Base-by-base conservation (phyloP, 1,284 basidiomycete genomes). In the Apiotrichum laibachii region DNA sequence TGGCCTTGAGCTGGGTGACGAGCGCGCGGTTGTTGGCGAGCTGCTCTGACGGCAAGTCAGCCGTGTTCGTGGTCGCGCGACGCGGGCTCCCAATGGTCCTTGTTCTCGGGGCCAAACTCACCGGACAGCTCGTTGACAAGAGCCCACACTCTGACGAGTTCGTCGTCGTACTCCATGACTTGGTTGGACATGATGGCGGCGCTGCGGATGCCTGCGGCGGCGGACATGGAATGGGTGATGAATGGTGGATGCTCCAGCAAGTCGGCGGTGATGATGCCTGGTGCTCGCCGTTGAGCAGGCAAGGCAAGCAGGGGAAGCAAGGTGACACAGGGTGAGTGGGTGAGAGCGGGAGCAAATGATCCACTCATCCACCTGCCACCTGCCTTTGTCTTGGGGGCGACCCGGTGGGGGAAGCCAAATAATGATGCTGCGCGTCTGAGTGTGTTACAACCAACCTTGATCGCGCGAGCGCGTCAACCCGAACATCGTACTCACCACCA, bases 21-120 rank as follows among this genome's bases (percentile, higher is more conserved):
- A 92, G 82, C 70, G 89, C 88, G 54, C 91, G 84, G 78, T 98
- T 98, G 65, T 86, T 85, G 1, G 85, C 82, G 59, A 97, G 85
- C 80, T 98, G 94, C 47, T 92, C 89, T 77, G 84, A 84, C 8
- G 37, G 34, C 46, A 15, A 61, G 56, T 15, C 16, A n/a, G 18
- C 0, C 12, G 34, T 12, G 8, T 19, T 46, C 42, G 13, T 15
- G 5, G 16, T 12, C 16, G 37, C 16, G 37, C 37, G 11, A 39
- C 16, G 37, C 37, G 37, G 37, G 4, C 8, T 42, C 43, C 26
- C 8, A 16, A 10, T 31, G 35, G 13, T 18, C 44, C 9, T 16
- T 33, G 34, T 22, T 34, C 34, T 42, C 18, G 8, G 16, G n/a
- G 13, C n/a, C 18, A 8, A 11, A 60, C 71, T 22, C 52, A 77